Base-by-base conservation (phyloP, 106 monocot species). In the Acorus gramineus region DNA sequence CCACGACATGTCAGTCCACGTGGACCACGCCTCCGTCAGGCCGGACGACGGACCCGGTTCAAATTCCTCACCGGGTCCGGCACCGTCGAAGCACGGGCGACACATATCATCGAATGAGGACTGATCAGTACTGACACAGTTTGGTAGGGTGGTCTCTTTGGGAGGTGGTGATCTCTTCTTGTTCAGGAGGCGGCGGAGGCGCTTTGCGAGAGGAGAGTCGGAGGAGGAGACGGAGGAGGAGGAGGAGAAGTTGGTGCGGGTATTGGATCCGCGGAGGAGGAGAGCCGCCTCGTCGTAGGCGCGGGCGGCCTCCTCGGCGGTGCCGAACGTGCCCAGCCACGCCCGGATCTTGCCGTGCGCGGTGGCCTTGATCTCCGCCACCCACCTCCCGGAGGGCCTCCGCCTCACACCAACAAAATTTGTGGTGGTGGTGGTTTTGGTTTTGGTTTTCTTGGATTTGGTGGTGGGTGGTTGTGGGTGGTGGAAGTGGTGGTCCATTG, bases 311-410 rank as follows among this genome's bases (percentile, higher is more conserved):
- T 70, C 79, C 64, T 86, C 86, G 2, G 86, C 86, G 6, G 82
- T 86, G 56, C 82, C 82, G 64, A 77, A 86, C 5, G 87, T 87
- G 9, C 87, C 87, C 14, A 87, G 77, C 87, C 87, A 87, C 83
- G 80, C 80, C 52, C 87, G 59, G 57, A 87, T 80, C 61, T 83
- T 80, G 45, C 28, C 28, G 1, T 83, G 83, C 3, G 77, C 80
- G 9, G 83, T 83, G 54, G 76, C 86, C 58, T 82, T 82, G 45
- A 86, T 86, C 76, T 86, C 86, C 3, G 86, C 86, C 42, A 86
- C 87, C 87, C 87, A 87, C 52, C 83, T 47, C 6, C 87, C 87
- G 2, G 83, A 87, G 0, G 83, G 83, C 62, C 87, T 62, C 46
- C 80, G 87, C 12, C 85, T 53, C 7, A 85, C 85, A 3, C 85